These are phyloP conservation scores for Filosporella fistucella DNA, from an alignment of 495 filamentous ascomycete species.

Conservation along the genomic window DNA sequence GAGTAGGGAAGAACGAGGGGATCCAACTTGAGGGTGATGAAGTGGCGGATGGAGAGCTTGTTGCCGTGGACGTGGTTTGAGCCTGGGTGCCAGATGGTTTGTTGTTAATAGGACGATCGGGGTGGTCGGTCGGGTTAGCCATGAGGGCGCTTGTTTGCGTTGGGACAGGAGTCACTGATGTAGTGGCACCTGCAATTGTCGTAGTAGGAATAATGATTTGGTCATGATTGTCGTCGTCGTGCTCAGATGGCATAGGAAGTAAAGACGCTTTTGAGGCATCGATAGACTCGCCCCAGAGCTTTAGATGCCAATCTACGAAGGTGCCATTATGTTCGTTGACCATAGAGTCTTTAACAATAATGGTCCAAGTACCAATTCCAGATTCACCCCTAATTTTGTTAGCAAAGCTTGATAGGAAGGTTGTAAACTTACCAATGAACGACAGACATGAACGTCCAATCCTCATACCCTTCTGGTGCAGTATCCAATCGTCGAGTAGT, in stretches of 20 bases:
- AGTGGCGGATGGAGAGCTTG: conserved; percentile 35
- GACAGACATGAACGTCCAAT: conserved; percentile 99
- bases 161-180: conserved; percentile 38
- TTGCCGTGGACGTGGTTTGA: conserved; percentile 22
- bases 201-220: conserved; percentile 29
- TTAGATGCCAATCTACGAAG: conserved; percentile 90
- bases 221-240: conserved; percentile 79
- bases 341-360: conserved; percentile 81
- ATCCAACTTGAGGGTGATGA: conserved; percentile 59
- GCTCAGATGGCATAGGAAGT: conserved; percentile 77
- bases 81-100: conserved; percentile 23
- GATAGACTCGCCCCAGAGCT: conserved; percentile 84
- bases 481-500: conserved; percentile 63
- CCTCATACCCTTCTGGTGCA: conserved; percentile 66
- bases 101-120: conserved; percentile 68
- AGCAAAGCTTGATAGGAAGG: conserved; percentile 3
- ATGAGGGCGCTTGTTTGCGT: conserved; percentile 34
- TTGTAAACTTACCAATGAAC: conserved; percentile 78
- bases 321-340: conserved; percentile 72
- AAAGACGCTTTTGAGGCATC: conserved; percentile 65
- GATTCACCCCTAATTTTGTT: conserved; percentile 71
- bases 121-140: conserved; percentile 61
- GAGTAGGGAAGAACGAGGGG: conserved; percentile 90
- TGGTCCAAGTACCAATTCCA: conserved; percentile 82
- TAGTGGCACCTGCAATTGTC: conserved; percentile 47